These are phyloP conservation scores for Crucibulum laeve DNA, from an alignment of 768 basidiomycete species.

Conservation along the genomic window DNA sequence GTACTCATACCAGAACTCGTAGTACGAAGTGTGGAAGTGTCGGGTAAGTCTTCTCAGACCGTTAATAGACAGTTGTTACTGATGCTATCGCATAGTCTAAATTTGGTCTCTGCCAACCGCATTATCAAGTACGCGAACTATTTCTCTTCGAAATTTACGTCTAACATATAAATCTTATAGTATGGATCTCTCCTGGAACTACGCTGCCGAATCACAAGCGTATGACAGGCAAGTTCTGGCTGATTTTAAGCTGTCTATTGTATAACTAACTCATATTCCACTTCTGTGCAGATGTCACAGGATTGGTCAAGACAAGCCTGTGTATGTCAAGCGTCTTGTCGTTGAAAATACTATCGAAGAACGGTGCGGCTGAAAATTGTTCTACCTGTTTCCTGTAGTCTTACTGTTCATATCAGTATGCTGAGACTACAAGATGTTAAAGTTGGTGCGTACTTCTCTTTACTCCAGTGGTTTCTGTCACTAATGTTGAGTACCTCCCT, in stretches of 20 bases:
- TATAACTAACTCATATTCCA: slow-evolving; percentile 23
- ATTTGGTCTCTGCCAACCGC: slow-evolving; percentile 64
- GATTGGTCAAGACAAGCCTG: slow-evolving; percentile 66
- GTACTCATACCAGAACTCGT: not conserved
- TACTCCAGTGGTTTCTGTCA: not conserved
- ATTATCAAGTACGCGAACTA: slow-evolving; percentile 52
- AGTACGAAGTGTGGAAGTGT: slow-evolving; percentile 70
- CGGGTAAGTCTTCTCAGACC: slow-evolving; percentile 27
- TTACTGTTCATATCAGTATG: slow-evolving; percentile 39
- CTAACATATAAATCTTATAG: slow-evolving; percentile 23
- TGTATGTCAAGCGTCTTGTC: slow-evolving; percentile 63
- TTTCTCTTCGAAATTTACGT: not conserved
- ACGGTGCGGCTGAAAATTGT: slow-evolving; percentile 40
- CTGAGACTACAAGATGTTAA: slow-evolving; percentile 67
- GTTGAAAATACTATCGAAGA: slow-evolving; percentile 73
- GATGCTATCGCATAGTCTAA: slow-evolving; percentile 29
- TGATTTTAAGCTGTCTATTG: not conserved
- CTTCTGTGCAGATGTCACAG: slow-evolving; percentile 52
- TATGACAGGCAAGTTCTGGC: slow-evolving; percentile 34
- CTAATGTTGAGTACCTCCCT: not conserved
- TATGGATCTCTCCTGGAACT: slow-evolving; percentile 75
- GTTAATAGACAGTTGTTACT: not conserved
- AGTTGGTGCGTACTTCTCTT: slow-evolving; percentile 31
- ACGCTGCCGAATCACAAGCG: slow-evolving; percentile 67
- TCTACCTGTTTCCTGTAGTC: not conserved